phyloP scores from a whole-genome alignment of 2,329 filamentous ascomycete genomes.

The Colletotrichum sp. region DNA sequence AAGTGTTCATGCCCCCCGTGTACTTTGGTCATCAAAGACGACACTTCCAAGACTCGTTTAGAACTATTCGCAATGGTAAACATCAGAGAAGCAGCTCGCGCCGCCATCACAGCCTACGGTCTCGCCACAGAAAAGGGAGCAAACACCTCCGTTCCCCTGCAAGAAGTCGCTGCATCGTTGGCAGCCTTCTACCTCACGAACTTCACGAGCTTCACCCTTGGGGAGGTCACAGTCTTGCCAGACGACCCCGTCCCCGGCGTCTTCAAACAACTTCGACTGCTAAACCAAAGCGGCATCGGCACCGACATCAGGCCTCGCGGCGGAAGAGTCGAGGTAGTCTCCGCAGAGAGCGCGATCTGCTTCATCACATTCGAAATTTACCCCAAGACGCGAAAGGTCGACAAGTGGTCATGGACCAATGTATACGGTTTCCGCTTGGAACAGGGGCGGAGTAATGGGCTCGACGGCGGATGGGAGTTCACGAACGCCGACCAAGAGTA shows the following conservation, averaged over 20 bases:
- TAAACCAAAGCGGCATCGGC: slow-evolving; percentile 20
- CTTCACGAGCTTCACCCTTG: slow-evolving; percentile 6
- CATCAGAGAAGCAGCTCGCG: slow-evolving; percentile 1
- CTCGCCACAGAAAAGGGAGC: background rate
- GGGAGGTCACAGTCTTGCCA: background rate
- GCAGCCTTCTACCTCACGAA: slow-evolving; percentile 4
- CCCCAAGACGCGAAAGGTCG: background rate
- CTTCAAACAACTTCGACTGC: background rate
- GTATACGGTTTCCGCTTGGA: slow-evolving; percentile 8
- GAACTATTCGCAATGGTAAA: background rate
- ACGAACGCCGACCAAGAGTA: slow-evolving; percentile 30
- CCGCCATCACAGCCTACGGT: slow-evolving; percentile 1
- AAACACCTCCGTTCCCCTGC: background rate
- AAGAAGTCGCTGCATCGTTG: background rate
- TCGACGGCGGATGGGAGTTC: slow-evolving; percentile 25
- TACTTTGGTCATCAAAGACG: accelerated
- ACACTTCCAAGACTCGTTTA: background rate
- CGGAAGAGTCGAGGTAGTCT: background rate
- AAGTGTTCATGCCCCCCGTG: accelerated
- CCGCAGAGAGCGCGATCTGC: slow-evolving; percentile 1
- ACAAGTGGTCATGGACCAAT: background rate
- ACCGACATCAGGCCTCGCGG: background rate
- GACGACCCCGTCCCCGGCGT: background rate
- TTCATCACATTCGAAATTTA: slow-evolving; percentile 6
- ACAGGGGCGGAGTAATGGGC: background rate